Evolutionary conservation across 2,329 filamentous ascomycete genomes (phyloP), one percentile per base, ranked within the genome.

Genomic region (Colletotrichum gigasporum): DNA sequence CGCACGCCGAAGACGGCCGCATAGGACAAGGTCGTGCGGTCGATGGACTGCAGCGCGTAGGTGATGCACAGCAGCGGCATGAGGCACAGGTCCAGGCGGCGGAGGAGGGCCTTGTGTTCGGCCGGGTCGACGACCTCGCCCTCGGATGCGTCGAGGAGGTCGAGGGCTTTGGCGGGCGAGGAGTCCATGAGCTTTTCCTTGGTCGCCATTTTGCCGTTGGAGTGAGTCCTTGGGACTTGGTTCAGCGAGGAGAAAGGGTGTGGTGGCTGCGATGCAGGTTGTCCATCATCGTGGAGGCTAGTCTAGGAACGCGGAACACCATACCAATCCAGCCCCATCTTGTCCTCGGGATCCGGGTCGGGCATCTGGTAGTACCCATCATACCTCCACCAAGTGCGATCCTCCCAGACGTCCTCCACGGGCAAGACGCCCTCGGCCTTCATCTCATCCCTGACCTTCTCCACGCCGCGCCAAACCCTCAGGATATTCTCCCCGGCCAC

Each of bases 1-100:
- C 80, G 76, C 6, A 88, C 71, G 20, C 84, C 84, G 64, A 85
- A 87, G 5, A 86, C 82, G 8, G 85, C 84, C 20, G 82, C 83
- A 58, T 85, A 87, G 53, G 35, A 51, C 4, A 59, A 51, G 2
- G 58, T 61, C 5, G 58, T 61, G 1, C 58, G 50, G 51, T 56
- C 58, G 51, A 61, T 56, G 6, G 58, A 61, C 24, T 61, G 58
- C 7, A 71, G 65, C 7, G 62, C 68, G 56, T 70, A 71, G 1
- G 69, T 71, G 39, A 69, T 48, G 18, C 70, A 72, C 5, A 71
- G 63, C 10, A 71, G 62, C 3, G 70, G 68, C 60, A 71, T 71
- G 20, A 72, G 53, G 14, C 67, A 59, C n/a, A 66, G 39, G 47
- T 72, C 70, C 30, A 72, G 58, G 44, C 68, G 70, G 20, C 62